Base-by-base conservation (phyloP, 768 basidiomycete species). In the Psilocybe tampanensis region DNA sequence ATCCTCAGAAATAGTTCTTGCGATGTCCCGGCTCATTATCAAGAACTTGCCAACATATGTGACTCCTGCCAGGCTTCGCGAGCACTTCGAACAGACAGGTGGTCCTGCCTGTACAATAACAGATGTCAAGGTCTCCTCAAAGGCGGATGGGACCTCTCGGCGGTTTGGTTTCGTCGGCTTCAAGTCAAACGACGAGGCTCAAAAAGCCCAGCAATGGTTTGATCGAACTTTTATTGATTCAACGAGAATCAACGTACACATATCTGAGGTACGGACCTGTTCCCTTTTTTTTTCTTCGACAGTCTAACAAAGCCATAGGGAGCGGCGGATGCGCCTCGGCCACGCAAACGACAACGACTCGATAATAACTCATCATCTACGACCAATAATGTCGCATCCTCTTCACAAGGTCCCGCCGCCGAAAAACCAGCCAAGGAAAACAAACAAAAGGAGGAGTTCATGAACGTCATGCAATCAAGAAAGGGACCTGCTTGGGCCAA, bases 91-190 rank as follows among this genome's bases (percentile, higher is more conserved):
- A 55, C 80, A 83, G 57, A 78, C 76, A 32, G 80, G 76, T 22
- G 80, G 82, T 18, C 89, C 88, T 1, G 73, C 76, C 0, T 90
- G 87, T 3, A 83, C 80, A 1, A 80, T 97, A 44, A 99, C 97
- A 3, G 97, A 98, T 74, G 78, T 88, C 48, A 92, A 92, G 69
- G 80, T 98, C 49, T 85, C 93, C 3, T 78, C 78, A 23, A 90
- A 92, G 70, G 74, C 72, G 0, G 87, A 93, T 67, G 94, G 94
- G 1, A 88, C 86, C 0, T 88, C 90, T 0, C 80, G 97, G 8
- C 80, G 92, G 32, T 95, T 99, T 69, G 97, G 91, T 0, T 99
- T 98, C 66, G 79, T 96, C 8, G 97, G 97, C 0, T 98, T 86
- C 79, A 94, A 91, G 73, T 83, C 87, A 0, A 79, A 88, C 26